Evolutionary conservation across 306 rosid species (phyloP).

Genomic region (Malus asiatica): DNA sequence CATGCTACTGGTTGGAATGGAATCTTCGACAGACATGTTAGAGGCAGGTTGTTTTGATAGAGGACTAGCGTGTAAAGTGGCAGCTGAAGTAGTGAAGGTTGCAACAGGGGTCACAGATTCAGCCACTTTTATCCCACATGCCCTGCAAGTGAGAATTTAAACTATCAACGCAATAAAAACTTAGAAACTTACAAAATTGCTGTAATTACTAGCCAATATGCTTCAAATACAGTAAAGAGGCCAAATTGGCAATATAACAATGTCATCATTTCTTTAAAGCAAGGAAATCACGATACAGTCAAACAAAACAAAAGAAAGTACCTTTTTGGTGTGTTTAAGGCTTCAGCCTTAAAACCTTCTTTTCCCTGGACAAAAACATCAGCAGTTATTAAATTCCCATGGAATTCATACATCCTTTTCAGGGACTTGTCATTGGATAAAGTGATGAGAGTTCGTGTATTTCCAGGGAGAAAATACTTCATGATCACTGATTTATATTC

Average conservation of each 20-base stretch:
- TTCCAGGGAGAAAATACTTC: conserved; percentile 53
- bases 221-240: background rate
- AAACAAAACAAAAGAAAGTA: conserved; percentile 6
- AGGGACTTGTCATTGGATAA: conserved; percentile 42
- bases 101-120: conserved; percentile 26
- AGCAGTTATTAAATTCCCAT: conserved; percentile 39
- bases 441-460: conserved; percentile 37
- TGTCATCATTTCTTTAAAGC: conserved; percentile 5
- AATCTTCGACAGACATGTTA: conserved; percentile 7
- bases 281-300: background rate
- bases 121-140: conserved; percentile 30
- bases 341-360: conserved; percentile 25
- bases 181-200: background rate
- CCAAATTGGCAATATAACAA: background rate
- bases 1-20: conserved; percentile 13
- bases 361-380: conserved; percentile 39
- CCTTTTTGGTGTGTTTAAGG: conserved; percentile 28
- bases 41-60: conserved; percentile 11
- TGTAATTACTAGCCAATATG: background rate
- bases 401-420: conserved; percentile 49
- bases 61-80: background rate
- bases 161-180: conserved; percentile 5
- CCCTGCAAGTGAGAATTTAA: conserved; percentile 23
- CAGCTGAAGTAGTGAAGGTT: conserved; percentile 2
- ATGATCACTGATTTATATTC: conserved; percentile 30